Base-by-base conservation (phyloP, 306 rosid species). In the Castanea sativa region DNA sequence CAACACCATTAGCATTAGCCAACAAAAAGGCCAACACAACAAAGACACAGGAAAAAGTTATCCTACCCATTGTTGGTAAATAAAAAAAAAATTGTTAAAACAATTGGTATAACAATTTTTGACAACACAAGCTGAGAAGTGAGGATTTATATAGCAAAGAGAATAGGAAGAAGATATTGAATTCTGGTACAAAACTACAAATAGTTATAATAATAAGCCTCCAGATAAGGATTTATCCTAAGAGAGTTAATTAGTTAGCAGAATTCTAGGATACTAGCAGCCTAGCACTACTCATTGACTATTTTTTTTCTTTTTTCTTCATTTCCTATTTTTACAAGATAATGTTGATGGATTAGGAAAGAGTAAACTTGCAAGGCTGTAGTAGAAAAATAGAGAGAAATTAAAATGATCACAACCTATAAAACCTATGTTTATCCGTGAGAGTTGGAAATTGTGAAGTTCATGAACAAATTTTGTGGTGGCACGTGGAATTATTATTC, bases 31-130 rank as follows among this genome's bases (percentile, higher is more conserved):
- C 69, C 43, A 74, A 32, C 5, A 57, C 2, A 38, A 89, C 15
- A 53, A 56, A 60, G 16, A 74, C 32, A 12, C 41, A 69, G 2
- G 53, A 52, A 29, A 61, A 8, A 32, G 73, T 69, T 13, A 51
- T 4, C 77, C 75, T 81, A 2, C 60, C 63, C 90, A 86, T 89
- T 49, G 6, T 60, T 5, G 45, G 43, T 27, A 18, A 68, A 25
- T 15, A 55, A 13, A 2, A 2, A 5, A 38, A 38, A 2, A 8
- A 14, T 27, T 18, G 12, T 10, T 45, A 14, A 32, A 30, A 81
- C 71, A 35, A 21, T 20, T 14, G 23, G 23, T 57, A 12, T 49
- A 49, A 49, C 53, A 49, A 49, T 49, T 59, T 23, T 21, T 14
- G 25, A 59, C 65, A 23, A 11, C 23, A 49, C 0, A 49, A 23